Evolutionary conservation across 768 basidiomycete genomes (phyloP), one percentile per base, ranked within the genome.

Genomic region (Auricularia heimuer): DNA sequence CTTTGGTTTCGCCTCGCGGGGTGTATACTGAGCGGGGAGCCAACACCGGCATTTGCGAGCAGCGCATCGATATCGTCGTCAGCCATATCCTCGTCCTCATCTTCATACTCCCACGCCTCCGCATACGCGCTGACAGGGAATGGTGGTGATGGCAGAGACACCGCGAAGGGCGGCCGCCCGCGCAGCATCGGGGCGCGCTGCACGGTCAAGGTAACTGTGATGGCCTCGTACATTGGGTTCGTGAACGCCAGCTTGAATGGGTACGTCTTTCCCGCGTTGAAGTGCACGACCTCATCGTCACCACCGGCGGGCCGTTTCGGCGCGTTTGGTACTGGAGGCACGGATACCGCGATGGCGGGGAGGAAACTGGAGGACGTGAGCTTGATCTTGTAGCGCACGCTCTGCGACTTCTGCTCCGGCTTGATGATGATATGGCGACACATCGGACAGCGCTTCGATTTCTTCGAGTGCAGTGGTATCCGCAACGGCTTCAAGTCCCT

Each of bases 81-180:
- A 70, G 88, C 88, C 89, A 92, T 90, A 54, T 82, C 82, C 10
- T 76, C 78, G 39, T 92, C 94, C 65, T 96, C 94, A 65, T 94
- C 94, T 63, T 97, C 96, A 67, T 94, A 97, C 74, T 98, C 94
- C 96, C 96, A 98, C 39, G 92, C 93, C 73, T 98, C 97, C 18
- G 93, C 93, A 71, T 90, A 95, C 2, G 96, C 91, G 14, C 89
- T 87, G 60, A 98, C 85, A 4, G 89, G 79, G 73, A 99, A 96
- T 8, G 86, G 77, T 0, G 83, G 78, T 11, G 85, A 86, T 0
- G 93, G 95, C 2, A 98, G 77, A 10, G 88, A 86, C 4, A 96
- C 80, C 1, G 86, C 88, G 71, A 91, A 96, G 2, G 89, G 87
- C 54, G 87, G 85, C 3, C 87, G 82, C 12, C 83, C 82, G 11